phyloP scores from a whole-genome alignment of 148 eudicot genomes.

The Cornus controversa region DNA sequence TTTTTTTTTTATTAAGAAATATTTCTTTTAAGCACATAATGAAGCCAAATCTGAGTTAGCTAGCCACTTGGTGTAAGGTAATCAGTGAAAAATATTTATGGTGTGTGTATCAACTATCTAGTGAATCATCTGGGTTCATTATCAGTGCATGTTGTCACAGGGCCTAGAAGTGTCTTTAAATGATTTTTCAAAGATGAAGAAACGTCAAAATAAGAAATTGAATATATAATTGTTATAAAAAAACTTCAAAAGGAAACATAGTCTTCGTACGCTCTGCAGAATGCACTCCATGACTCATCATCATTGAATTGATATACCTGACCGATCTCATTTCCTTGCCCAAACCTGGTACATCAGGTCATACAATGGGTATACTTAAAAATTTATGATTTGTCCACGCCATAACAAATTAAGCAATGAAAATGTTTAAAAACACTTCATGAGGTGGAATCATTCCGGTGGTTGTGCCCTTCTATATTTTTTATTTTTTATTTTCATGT shows the following conservation, averaged over 20 bases:
- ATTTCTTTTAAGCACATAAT: neutral
- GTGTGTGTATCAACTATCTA: neutral
- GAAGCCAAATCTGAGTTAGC: neutral
- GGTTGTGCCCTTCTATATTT: neutral
- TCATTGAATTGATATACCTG: neutral
- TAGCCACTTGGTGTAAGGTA: neutral
- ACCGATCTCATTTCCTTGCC: neutral
- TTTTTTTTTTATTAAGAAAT: no score
- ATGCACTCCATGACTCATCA: neutral
- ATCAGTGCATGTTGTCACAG: neutral
- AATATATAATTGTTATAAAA: neutral
- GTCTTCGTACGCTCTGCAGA: neutral
- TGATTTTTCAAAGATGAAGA: neutral
- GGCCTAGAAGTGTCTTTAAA: neutral
- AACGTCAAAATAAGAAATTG: neutral
- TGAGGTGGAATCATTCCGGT: neutral
- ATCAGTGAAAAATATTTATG: neutral
- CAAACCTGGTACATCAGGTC: neutral
- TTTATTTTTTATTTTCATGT: slow-evolving; percentile 17
- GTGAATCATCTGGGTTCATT: neutral
- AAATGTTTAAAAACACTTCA: neutral
- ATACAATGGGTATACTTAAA: neutral
- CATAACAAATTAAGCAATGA: neutral
- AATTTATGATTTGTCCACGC: neutral
- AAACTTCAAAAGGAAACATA: neutral